Evolutionary conservation across 768 basidiomycete species (phyloP).

Genomic region (Lentinula sp.): DNA sequence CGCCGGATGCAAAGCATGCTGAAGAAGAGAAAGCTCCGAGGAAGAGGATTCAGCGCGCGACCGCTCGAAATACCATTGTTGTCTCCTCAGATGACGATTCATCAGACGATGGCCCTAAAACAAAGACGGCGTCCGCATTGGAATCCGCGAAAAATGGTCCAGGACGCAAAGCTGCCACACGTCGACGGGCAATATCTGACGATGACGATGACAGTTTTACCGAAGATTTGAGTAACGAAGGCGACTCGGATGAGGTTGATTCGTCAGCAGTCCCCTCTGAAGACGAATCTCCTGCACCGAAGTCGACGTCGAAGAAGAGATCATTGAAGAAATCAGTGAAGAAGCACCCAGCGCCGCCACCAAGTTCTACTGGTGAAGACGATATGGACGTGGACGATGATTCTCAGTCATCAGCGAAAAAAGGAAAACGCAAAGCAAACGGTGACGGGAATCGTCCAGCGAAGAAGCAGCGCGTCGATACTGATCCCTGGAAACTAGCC

Average conservation of each 20-base stretch:
- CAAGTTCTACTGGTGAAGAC: conserved; percentile 22
- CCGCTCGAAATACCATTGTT: conserved; percentile 33
- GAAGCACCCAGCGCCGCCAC: conserved; percentile 19
- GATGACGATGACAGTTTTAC: conserved; percentile 11
- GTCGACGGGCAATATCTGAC: background rate
- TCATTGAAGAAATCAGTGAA: background rate
- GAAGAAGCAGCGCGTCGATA: conserved; percentile 57
- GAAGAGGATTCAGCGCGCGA: conserved; percentile 33
- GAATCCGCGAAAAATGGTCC: background rate
- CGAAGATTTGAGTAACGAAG: background rate
- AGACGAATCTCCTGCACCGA: conserved; percentile 17
- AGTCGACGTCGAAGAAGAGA: conserved; percentile 23
- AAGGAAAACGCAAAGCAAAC: conserved; percentile 23
- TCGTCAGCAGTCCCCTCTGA: conserved; percentile 8
- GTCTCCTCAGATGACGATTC: conserved; percentile 51
- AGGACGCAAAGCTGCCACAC: background rate
- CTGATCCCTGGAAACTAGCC: conserved; percentile 75
- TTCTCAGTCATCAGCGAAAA: conserved; percentile 25
- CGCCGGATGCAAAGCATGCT: conserved; percentile 27
- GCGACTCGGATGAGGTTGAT: conserved; percentile 24
- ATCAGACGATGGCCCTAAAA: conserved; percentile 15
- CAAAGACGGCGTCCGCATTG: conserved; percentile 14
- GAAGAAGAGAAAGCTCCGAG: conserved; percentile 29
- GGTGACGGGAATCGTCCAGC: conserved; percentile 32
- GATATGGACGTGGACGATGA: conserved; percentile 54